Base-by-base conservation (phyloP, 495 filamentous ascomycete species). In the Amniculicola lignicola region DNA sequence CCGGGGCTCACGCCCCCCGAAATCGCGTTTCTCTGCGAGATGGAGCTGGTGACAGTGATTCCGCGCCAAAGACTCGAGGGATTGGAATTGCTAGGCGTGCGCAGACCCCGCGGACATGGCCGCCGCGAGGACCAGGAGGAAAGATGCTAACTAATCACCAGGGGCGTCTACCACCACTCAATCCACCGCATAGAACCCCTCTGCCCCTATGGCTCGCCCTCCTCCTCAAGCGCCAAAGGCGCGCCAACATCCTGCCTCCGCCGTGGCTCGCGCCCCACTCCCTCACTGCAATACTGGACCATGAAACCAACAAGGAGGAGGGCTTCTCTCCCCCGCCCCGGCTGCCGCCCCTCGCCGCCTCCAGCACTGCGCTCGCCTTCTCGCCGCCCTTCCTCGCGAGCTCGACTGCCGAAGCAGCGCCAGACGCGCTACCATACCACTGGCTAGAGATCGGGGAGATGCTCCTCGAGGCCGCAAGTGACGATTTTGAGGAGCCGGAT, bases 191-290 rank as follows among this genome's bases (percentile, higher is more conserved):
- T 59, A 84, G 90, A 62, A 79, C 85, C 52, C 71, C 84, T 24
- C 69, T 97, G 37, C 93, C 93, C 12, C 83, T 97, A 66, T 97
- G 94, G 94, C 86, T 97, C 41, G 93, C 94, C n/a, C 81, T 97
- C 43, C 85, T 96, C 49, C 85, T 98, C 46, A 96, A 98, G 72
- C 88, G 90, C 57, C 94, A 98, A 75, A 82, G 86, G 28, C 84
- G 92, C 65, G 92, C 90, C 67, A 95, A 96, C 73, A 96, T 97
- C 69, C 73, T 90, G 35, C 87, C 93, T 0, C 93, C 93, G 0
- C 70, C 87, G 44, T 98, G 93, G 93, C 82, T 98, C 10, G 79
- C 84, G 59, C 80, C 87, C 0, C 67, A 80, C 24, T 82, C 88
- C 23, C 80, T 98, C 28, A 71, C 77, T 28, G 69, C 81, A 0